These are phyloP conservation scores for Talinum fruticosum DNA, from an alignment of 148 eudicot genomes.

Conservation along the genomic window DNA sequence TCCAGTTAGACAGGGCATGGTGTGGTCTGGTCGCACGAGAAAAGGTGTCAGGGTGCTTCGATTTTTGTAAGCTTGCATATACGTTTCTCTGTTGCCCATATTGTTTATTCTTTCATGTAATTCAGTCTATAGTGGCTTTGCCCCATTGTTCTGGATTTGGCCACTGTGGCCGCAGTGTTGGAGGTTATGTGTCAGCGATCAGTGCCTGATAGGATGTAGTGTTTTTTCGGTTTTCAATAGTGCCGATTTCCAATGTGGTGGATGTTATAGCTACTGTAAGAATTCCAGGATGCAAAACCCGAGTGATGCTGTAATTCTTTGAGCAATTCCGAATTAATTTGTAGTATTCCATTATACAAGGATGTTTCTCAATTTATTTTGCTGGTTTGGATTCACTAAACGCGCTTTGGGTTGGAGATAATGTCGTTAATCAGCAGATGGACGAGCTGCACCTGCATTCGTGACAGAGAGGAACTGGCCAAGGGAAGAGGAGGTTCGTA, in stretches of 20 bases:
- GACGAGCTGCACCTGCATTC: too few relatives aligned
- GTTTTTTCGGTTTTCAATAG: too few relatives aligned
- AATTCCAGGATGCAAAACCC: not conserved
- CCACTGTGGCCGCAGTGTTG: not conserved
- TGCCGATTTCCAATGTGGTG: not conserved
- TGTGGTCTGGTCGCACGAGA: slow-evolving; percentile 19
- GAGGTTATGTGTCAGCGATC: not conserved
- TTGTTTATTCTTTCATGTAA: slow-evolving; percentile 49
- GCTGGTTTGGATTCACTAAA: not conserved
- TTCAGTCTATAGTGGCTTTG: slow-evolving; percentile 20
- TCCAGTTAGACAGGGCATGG: slow-evolving; percentile 5
- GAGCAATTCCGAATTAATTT: slow-evolving; percentile 10
- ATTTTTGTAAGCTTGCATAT: slow-evolving; percentile 26
- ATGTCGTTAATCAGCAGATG: too few relatives aligned
- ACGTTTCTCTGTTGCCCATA: slow-evolving; percentile 19
- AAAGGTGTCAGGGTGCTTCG: slow-evolving; percentile 7
- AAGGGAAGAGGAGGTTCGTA: too few relatives aligned
- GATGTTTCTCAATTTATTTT: not conserved
- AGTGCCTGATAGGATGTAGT: not conserved
- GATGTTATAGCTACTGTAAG: not conserved
- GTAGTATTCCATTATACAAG: slow-evolving; percentile 12
- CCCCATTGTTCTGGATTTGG: not conserved
- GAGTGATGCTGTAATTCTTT: slow-evolving; percentile 25
- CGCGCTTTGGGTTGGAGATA: too few relatives aligned
- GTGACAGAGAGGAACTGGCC: too few relatives aligned